Conservation (phyloP, 164 flowering plant species). For the Nymphaea thermarum region DNA sequence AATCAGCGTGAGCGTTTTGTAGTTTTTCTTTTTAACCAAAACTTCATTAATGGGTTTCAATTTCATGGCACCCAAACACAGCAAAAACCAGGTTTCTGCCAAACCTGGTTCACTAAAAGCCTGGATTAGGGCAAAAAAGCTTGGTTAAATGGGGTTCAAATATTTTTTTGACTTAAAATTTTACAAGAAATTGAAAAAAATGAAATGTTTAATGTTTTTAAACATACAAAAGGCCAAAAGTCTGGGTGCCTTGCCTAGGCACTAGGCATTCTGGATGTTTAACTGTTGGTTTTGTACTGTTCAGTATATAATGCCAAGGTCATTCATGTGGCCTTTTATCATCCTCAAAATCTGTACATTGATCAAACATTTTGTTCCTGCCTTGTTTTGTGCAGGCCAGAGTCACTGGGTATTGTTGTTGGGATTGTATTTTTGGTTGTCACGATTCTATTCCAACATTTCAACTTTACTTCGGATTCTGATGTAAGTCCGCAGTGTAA, state of each 20-base stretch:
- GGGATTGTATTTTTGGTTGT: constrained; percentile 74
- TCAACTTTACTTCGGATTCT: constrained; percentile 79
- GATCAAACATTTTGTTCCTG: background rate
- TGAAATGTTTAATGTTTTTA: background rate
- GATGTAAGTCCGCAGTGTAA: constrained; percentile 32
- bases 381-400: constrained; percentile 58
- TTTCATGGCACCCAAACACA: too few species aligned
- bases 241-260: too few species aligned
- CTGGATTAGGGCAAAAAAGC: too few species aligned
- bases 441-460: constrained; percentile 66
- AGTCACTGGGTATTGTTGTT: constrained; percentile 82
- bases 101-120: too few species aligned
- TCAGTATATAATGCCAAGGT: background rate
- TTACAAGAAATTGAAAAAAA: background rate
- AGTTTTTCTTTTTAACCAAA: too few species aligned
- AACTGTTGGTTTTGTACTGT: background rate
- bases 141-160: too few species aligned
- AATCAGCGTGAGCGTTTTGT: too few species aligned
- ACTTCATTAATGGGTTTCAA: too few species aligned
- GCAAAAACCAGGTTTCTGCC: too few species aligned
- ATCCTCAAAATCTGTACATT: background rate
- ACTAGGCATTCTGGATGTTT: too few species aligned
- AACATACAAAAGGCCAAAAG: background rate
- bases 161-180: too few species aligned
- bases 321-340: background rate